These are phyloP conservation scores for Skeletonema costatum DNA, from an alignment of 108 stramenopile genomes.

Conservation along the genomic window DNA sequence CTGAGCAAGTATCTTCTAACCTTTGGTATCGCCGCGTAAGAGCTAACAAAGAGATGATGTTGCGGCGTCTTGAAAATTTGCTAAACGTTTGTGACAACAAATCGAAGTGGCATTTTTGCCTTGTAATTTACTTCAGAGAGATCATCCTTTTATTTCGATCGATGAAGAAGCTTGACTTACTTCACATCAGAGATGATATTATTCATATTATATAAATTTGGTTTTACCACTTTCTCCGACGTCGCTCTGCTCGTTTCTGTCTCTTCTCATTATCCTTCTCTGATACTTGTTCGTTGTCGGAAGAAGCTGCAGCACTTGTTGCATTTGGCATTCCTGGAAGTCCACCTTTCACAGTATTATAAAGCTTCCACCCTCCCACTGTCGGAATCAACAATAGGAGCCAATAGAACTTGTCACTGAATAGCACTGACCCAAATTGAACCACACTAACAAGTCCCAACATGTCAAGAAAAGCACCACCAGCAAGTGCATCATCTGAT, in stretches of 20 bases:
- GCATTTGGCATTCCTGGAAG: background rate
- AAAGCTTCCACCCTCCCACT: conserved; percentile 40
- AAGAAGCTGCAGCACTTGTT: background rate
- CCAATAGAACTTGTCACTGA: conserved; percentile 52
- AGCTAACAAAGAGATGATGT: background rate
- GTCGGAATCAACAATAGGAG: conserved; percentile 35
- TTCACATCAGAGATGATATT: conserved; percentile 1
- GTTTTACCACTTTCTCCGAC: conserved; percentile 49
- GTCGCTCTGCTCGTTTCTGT: conserved; percentile 57
- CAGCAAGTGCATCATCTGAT: conserved; percentile 48
- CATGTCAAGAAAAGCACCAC: conserved; percentile 61
- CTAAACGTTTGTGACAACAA: background rate
- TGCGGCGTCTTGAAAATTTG: background rate
- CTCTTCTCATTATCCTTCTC: conserved; percentile 37
- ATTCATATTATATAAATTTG: background rate
- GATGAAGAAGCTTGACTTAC: background rate
- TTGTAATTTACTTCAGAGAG: background rate
- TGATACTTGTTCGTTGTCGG: background rate
- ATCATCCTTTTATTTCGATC: background rate
- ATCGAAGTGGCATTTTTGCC: background rate
- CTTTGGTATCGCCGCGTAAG: conserved; percentile 33
- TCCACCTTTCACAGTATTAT: conserved; percentile 18
- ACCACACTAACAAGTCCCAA: conserved; percentile 53
- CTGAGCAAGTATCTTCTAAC: conserved; percentile 79
- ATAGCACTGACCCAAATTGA: conserved; percentile 51